Base-by-base conservation (phyloP, 495 filamentous ascomycete genomes). In the Aspergillus indologenus region DNA sequence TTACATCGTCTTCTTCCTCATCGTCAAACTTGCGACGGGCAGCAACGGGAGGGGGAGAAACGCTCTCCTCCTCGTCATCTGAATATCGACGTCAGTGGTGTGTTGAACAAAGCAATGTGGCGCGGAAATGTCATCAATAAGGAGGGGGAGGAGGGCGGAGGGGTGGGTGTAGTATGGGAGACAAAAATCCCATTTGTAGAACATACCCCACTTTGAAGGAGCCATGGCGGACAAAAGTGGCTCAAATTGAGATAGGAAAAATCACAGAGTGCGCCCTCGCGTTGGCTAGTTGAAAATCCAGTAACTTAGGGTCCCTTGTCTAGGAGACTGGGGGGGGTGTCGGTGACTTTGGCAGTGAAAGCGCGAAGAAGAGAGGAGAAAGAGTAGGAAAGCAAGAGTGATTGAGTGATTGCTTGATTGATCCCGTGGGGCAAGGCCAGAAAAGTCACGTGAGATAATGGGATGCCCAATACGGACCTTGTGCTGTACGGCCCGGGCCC, bases 1-100 rank as follows among this genome's bases (percentile, higher is more conserved):
- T 70, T 84, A 93, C 92, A 74, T 97, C 92, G 48, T 94, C 92
- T 31, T 85, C 90, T 71, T 96, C 92, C 68, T 97, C 93, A 66
- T 99, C 94, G 63, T 95, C 92, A 66, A 94, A 97, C 71, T 82
- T 73, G 64, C 87, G 83, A 57, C 83, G 79, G 42, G 80, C 75
- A 45, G 78, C 81, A 21, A 81, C 75, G 43, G 86, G 82, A 45
- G 90, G 83, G 46, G 88, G 85, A 20, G 84, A 78, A 68, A 77
- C 80, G 48, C 82, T 84, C 58, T 88, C 85, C 56, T 82, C 84
- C 58, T 90, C 84, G 55, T 90, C 84, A 58, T 91, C 88, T 54
- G 92, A 89, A 79, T 29, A 43, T 54, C 17, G 15, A 24, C 21
- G 20, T 61, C 29, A 65, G 45, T 58, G 9, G 24, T 46, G 44